Conservation (phyloP, 2,329 filamentous ascomycete genomes). For the Thermochaetoides dissita region DNA sequence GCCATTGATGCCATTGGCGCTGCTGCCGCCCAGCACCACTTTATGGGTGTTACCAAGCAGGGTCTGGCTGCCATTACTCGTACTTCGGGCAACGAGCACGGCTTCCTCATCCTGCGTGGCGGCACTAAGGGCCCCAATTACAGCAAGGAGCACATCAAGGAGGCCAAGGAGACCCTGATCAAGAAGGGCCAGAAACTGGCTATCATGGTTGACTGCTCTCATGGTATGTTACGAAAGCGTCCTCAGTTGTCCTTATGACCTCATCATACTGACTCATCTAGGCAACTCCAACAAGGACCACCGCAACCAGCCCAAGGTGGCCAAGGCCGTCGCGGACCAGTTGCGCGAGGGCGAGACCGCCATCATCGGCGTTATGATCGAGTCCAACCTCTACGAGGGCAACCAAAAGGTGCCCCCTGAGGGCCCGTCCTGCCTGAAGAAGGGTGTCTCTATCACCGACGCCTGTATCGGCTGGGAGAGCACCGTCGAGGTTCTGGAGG, state of each 20-base stretch:
- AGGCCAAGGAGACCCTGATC: slow-evolving; percentile 60
- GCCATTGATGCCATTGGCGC: slow-evolving; percentile 93
- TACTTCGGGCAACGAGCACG: slow-evolving; percentile 88
- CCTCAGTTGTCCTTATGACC: too few species aligned
- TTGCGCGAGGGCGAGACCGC: slow-evolving; percentile 72
- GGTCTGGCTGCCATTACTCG: slow-evolving; percentile 88
- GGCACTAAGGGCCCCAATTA: slow-evolving; percentile 89
- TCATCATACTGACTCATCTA: slow-evolving; percentile 19
- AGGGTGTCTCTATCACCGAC: slow-evolving; percentile 88
- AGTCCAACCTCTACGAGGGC: slow-evolving; percentile 89
- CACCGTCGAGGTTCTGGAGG: slow-evolving; percentile 68
- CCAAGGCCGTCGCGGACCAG: slow-evolving; percentile 68
- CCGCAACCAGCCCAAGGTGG: slow-evolving; percentile 91
- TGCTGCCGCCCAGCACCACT: slow-evolving; percentile 77
- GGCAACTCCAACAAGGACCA: slow-evolving; percentile 97
- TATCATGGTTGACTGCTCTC: slow-evolving; percentile 97
- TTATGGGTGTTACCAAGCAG: slow-evolving; percentile 97
- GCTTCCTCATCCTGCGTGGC: slow-evolving; percentile 89
- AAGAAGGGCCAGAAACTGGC: slow-evolving; percentile 77
- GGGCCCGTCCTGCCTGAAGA: slow-evolving; percentile 64
- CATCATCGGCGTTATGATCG: slow-evolving; percentile 96
- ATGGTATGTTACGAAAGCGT: slow-evolving; percentile 44
- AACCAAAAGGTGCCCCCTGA: slow-evolving; percentile 79
- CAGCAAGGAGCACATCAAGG: slow-evolving; percentile 69
- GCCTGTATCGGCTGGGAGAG: slow-evolving; percentile 90